phyloP scores from a whole-genome alignment of 2,329 filamentous ascomycete species.

The Fusarium caatingaense region DNA sequence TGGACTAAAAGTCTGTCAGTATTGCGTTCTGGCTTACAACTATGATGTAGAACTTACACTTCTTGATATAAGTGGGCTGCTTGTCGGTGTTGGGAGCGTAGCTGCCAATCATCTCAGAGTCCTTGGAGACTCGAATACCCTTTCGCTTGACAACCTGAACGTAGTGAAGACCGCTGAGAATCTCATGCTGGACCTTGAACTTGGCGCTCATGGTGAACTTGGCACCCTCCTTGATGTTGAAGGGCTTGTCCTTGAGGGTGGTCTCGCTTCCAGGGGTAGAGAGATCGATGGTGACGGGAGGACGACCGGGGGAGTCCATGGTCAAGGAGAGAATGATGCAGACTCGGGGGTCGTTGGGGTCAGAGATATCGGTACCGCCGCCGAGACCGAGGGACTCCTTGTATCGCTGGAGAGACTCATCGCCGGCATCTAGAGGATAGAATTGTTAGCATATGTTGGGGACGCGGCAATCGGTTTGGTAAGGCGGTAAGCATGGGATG shows the following conservation, averaged over 20 bases:
- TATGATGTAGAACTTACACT: slow-evolving; percentile 72
- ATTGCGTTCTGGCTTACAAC: background rate
- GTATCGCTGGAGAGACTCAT: slow-evolving; percentile 97
- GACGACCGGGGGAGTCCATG: slow-evolving; percentile 84
- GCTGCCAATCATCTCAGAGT: slow-evolving; percentile 98
- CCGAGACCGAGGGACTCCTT: slow-evolving; percentile 94
- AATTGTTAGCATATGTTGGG: slow-evolving; percentile 35
- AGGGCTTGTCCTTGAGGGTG: slow-evolving; percentile 88
- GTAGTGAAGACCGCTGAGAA: slow-evolving; percentile 94
- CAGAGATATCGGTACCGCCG: slow-evolving; percentile 76
- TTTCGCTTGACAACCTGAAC: slow-evolving; percentile 93
- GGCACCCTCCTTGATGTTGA: slow-evolving; percentile 96
- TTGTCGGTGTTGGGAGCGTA: slow-evolving; percentile 93
- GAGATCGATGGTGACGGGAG: slow-evolving; percentile 90
- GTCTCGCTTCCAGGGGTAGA: slow-evolving; percentile 77
- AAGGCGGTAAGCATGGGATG: slow-evolving; percentile 8
- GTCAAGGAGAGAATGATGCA: slow-evolving; percentile 94
- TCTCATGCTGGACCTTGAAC: slow-evolving; percentile 97
- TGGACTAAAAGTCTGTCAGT: slow-evolving; percentile 69
- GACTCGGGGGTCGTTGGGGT: slow-evolving; percentile 85
- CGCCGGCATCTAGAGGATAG: slow-evolving; percentile 68
- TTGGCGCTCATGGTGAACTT: slow-evolving; percentile 93
- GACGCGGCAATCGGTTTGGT: background rate
- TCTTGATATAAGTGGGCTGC: slow-evolving; percentile 87
- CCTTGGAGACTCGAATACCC: slow-evolving; percentile 88